phyloP scores from a whole-genome alignment of 305 asterid species.

The Fraxinus nigra region DNA sequence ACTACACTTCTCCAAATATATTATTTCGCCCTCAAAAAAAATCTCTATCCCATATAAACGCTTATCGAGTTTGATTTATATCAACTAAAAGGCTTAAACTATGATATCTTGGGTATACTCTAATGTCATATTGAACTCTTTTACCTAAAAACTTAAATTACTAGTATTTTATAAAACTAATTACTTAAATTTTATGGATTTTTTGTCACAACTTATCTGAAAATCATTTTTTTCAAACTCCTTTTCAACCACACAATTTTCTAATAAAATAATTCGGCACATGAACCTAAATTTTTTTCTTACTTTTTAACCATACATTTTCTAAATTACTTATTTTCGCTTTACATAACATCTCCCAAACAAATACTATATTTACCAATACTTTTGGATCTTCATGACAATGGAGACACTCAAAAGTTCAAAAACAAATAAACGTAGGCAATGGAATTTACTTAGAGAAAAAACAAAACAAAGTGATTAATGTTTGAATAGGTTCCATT shows the following conservation, averaged over 20 bases:
- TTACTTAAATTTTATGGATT: background rate
- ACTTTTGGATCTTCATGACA: background rate
- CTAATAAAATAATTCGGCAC: too few species aligned
- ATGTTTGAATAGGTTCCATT: background rate
- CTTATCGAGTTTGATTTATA: constrained; percentile 6
- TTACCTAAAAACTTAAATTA: background rate
- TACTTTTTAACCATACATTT: background rate
- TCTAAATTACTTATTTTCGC: background rate
- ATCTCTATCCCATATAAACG: background rate
- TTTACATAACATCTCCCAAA: background rate
- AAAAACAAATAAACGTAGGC: background rate
- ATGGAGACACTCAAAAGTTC: background rate
- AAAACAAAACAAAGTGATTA: background rate
- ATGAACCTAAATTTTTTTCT: background rate
- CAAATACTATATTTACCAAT: background rate
- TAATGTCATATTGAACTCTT: background rate
- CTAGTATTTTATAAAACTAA: too few species aligned
- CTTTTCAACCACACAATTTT: background rate
- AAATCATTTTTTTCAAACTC: too few species aligned
- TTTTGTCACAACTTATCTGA: too few species aligned
- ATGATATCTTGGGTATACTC: background rate
- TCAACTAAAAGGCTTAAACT: background rate
- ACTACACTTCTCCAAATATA: background rate
- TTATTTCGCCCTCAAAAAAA: background rate
- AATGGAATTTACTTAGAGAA: background rate